Evolutionary conservation across 192 early-diverging fungal species (phyloP), one percentile per base, ranked within the genome.

Genomic region (Diversispora epigaea): DNA sequence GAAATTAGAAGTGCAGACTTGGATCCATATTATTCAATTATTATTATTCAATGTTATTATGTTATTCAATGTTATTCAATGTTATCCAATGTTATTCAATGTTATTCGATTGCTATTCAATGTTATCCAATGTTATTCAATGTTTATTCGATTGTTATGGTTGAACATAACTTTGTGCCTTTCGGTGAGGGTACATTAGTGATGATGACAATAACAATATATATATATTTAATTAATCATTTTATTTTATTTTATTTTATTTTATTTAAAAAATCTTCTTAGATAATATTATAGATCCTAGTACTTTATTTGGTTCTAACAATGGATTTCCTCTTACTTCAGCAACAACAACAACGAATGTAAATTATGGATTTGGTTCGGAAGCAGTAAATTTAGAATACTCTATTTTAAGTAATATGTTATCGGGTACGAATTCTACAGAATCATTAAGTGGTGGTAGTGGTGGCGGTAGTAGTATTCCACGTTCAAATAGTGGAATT

Each of bases 361-460:
- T 50, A 41, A 64, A 87, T 74, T 86, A 85, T 75, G 85, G 87
- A 10, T 98, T 98, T 85, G 93, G 93, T 39, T 98, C 96, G 4
- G 93, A 93, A 64, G 84, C 92, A 41, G 87, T 91, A 73, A 96
- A 93, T 76, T 85, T 94, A 44, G 96, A 98, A 81, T 95, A 95
- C 77, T 89, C 91, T 2, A 91, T 97, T 47, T 80, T 97, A 22
- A 93, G 92, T 4, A 93, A 88, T 74, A 97, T 97, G 94, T 85
- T 97, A n/a, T 81, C 87, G 25, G 25, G 0, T 43, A 85, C 88
- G 55, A 84, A 87, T n/a, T 77, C 86, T 63, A 76, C 83, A n/a
- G 77, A 79, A 21, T 78, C 77, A 73, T 58, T 76, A 22, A 47
- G 45, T 32, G 25, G 25, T 32, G 25, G 25, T 32, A 2, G 25